Percentiles rank a stretch among this genome's conserved stretches.
Conservation (phyloP, 2,329 filamentous ascomycete genomes). For the Botrytis tulipae region DNA sequence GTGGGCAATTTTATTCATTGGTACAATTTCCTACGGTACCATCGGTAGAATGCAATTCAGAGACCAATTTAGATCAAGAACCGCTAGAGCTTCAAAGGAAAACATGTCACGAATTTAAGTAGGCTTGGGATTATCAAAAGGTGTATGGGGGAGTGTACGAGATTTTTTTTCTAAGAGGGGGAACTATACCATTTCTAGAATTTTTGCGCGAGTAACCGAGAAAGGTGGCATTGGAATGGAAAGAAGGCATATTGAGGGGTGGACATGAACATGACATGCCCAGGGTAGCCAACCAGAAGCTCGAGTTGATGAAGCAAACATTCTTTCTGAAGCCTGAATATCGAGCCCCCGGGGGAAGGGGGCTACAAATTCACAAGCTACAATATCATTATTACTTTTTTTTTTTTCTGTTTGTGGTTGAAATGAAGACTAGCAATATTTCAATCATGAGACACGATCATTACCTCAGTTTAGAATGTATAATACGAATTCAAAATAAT, state of each 20-base stretch:
- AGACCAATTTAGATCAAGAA: constrained; percentile 57
- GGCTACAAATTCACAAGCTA: neutral
- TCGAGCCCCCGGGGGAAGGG: neutral
- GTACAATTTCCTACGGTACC: constrained; percentile 62
- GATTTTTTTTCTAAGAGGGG: constrained; percentile 8
- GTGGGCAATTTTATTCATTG: constrained; percentile 59
- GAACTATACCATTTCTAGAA: constrained; percentile 15
- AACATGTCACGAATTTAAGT: constrained; percentile 32
- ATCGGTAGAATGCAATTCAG: constrained; percentile 64
- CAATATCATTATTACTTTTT: neutral
- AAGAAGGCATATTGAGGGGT: neutral
- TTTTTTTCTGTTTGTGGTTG: neutral
- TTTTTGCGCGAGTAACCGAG: neutral
- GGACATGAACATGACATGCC: neutral
- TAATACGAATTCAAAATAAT: constrained; percentile 2
- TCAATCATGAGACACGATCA: neutral
- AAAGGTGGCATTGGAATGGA: neutral
- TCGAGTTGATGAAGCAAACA: neutral
- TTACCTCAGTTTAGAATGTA: neutral
- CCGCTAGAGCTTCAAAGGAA: constrained; percentile 45
- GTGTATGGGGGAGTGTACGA: constrained; percentile 3
- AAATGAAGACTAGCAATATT: neutral
- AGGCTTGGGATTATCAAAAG: neutral
- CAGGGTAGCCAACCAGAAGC: neutral
- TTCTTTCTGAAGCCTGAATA: neutral